Base-by-base conservation (phyloP, 2,329 filamentous ascomycete genomes). In the Hypoxylon sp. region DNA sequence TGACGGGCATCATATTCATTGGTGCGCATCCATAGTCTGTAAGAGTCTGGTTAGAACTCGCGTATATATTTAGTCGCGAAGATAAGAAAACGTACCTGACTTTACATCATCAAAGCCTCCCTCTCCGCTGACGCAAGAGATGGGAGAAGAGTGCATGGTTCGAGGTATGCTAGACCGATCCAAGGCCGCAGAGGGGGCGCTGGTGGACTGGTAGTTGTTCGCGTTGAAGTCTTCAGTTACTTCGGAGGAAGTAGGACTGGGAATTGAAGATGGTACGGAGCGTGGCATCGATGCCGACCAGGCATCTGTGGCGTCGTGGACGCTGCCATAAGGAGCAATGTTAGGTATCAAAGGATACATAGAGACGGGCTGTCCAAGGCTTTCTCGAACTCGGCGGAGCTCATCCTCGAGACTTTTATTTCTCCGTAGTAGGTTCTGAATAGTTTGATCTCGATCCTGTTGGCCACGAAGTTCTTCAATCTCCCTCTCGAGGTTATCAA, bases 401-500 rank as follows among this genome's bases (percentile, higher is more conserved):
- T 87, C 84, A 26, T 83, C 79, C 72, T 87, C 84, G 50, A 88
- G 80, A 32, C 78, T 79, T 70, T 81, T 81, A 74, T 87, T 87
- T 65, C 80, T 80, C 67, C 79, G 79, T 47, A 84, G 74, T 46
- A 87, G 76, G 44, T 83, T 80, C 70, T 85, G 82, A 59, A 85
- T 77, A n/a, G 80, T 81, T 66, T 81, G 79, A 68, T 85, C 82
- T 51, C 80, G 79, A 72, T 75, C 79, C 51, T 83, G 79, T 59
- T 77, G 77, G 73, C 78, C 80, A 64, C 83, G 82, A 67, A 96
- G 85, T 68, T 94, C 91, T 57, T 89, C 85, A 64, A 97, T 89
- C 70, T 91, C 87, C 67, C 83, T 83, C 79, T 96, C 91, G 52
- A 97, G 81, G 20, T 82, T 82, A 74, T 95, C 92, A 72, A 97